Conservation (phyloP, 2,329 filamentous ascomycete species). For the Trichoderma sp. region DNA sequence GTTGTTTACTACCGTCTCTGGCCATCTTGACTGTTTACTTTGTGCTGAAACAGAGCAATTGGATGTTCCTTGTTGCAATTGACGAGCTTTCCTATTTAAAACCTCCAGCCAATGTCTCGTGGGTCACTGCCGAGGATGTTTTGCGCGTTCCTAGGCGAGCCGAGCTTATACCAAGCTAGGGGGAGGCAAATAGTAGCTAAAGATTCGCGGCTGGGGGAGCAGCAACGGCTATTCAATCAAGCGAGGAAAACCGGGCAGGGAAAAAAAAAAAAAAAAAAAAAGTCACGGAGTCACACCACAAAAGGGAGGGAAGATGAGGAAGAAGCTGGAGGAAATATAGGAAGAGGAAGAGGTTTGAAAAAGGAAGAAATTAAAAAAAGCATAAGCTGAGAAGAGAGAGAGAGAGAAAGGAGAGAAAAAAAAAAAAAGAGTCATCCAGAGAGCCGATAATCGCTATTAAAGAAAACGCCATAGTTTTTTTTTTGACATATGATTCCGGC, state of each 20-base stretch:
- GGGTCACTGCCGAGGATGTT: conserved; percentile 13
- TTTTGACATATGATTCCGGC: conserved; percentile 21
- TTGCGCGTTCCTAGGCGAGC: neutral
- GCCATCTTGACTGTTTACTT: conserved; percentile 31
- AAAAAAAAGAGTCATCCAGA: conserved; percentile 11
- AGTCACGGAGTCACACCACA: neutral
- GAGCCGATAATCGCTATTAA: conserved; percentile 6
- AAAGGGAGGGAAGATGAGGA: neutral
- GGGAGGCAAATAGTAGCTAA: neutral
- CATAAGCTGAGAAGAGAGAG: neutral
- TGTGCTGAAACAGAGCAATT: neutral
- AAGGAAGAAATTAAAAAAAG: neutral
- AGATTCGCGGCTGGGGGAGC: neutral
- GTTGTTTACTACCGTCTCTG: conserved; percentile 56
- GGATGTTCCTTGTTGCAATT: neutral
- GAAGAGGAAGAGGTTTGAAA: conserved; percentile 8
- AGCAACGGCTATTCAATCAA: conserved; percentile 16
- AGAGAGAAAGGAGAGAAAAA: neutral
- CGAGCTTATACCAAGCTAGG: conserved; percentile 12
- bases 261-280: neutral
- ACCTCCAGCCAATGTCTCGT: neutral
- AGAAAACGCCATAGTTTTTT: conserved; percentile 2
- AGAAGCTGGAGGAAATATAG: neutral
- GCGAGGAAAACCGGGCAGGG: neutral
- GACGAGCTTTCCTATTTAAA: neutral